Base-by-base conservation (phyloP, 345 rosid species). In the Gossypium stocksii region DNA sequence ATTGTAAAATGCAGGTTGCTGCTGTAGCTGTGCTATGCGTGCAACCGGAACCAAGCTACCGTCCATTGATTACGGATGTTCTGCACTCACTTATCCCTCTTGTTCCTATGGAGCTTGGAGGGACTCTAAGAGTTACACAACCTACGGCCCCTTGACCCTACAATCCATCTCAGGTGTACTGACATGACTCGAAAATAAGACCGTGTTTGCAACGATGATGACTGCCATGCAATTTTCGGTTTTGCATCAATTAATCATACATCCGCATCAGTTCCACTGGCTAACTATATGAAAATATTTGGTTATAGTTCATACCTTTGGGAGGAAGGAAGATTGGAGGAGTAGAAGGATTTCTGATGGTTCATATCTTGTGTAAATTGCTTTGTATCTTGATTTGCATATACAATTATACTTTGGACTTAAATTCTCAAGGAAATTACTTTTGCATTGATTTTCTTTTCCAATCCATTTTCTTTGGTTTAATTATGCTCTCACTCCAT, bases 1-100 rank as follows among this genome's bases (percentile, higher is more conserved):
- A 53, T 44, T 49, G n/a, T 74, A 15, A 68, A 23, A 23, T 88
- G 83, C 83, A 94, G 99, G 97, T 93, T 54, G 99, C 99, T 0
- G 99, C 99, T 44, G 97, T 95, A 66, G 96, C 99, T 38, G 89
- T 95, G 46, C 80, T 95, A 70, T 95, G 98, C 65, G 88, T 95
- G 79, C 99, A 95, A 79, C 92, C 98, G 7, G 98, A 95, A 75
- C 97, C 97, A 19, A 85, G 93, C 69, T 95, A 95, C 61, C 89
- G 98, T 1, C 99, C 99, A 0, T 84, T 95, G 72, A 93, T 95
- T 43, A 87, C 90, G 0, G 99, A 95, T 67, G 97, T 95, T 7
- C 80, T 95, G 77, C 96, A 95, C 75, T 93, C 99, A 60, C 93
- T 95, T 16, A 76, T 93, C 72, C 98, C 99, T 16, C 86, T 93